phyloP scores from a whole-genome alignment of 371 early-diverging fungal species.

The Coemansia sp. region DNA sequence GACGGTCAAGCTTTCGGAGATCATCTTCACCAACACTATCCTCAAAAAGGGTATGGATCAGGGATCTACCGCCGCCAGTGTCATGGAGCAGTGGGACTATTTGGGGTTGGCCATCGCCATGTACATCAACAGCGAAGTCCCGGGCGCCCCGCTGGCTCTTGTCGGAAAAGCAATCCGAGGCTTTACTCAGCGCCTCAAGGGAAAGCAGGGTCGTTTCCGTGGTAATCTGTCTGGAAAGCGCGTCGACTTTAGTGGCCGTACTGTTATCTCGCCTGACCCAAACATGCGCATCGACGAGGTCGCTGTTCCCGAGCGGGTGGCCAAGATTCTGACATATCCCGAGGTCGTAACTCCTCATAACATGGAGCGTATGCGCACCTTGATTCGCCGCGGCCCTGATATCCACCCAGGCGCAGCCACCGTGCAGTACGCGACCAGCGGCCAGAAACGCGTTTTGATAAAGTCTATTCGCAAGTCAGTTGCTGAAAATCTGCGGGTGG shows the following conservation, averaged over 20 bases:
- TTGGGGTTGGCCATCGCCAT: slow-evolving; percentile 94
- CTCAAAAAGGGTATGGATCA: slow-evolving; percentile 82
- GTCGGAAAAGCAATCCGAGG: slow-evolving; percentile 82
- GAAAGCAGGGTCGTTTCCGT: slow-evolving; percentile 99
- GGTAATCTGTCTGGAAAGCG: slow-evolving; percentile 99
- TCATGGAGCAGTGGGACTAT: slow-evolving; percentile 99
- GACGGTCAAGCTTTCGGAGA: slow-evolving; percentile 97
- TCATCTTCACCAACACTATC: slow-evolving; percentile 89
- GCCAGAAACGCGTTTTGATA: slow-evolving; percentile 67
- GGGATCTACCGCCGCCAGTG: slow-evolving; percentile 72
- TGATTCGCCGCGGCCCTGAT: slow-evolving; percentile 89
- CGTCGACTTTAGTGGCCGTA: slow-evolving; percentile 99
- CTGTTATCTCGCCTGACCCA: slow-evolving; percentile 99
- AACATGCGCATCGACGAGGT: slow-evolving; percentile 98
- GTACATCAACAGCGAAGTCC: slow-evolving; percentile 97
- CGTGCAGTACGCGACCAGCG: slow-evolving; percentile 57
- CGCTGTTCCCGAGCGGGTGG: slow-evolving; percentile 96
- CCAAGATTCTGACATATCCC: slow-evolving; percentile 95
- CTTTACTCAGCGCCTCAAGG: slow-evolving; percentile 97
- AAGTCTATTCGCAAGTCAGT: slow-evolving; percentile 70
- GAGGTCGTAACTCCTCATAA: slow-evolving; percentile 93
- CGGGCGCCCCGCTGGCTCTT: slow-evolving; percentile 68
- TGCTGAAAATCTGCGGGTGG: slow-evolving; percentile 77
- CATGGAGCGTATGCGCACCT: slow-evolving; percentile 74
- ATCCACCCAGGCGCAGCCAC: slow-evolving; percentile 97